Conservation (phyloP, 2,329 filamentous ascomycete species). For the Sporothrix curviconia region DNA sequence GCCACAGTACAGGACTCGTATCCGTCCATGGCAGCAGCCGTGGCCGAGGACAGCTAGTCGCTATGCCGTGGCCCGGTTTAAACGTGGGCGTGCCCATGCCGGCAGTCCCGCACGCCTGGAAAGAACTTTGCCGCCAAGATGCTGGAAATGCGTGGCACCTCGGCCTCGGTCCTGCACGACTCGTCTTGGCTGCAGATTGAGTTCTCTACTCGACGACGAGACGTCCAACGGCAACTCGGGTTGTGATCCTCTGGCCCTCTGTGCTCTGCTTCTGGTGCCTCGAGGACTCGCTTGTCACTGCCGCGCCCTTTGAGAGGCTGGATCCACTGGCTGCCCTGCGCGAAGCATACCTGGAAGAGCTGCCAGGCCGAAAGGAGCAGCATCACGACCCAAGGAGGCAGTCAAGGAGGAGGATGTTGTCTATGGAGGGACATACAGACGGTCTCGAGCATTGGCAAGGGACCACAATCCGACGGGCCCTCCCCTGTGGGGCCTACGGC, state of each 20-base stretch:
- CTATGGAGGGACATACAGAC: constrained; percentile 16
- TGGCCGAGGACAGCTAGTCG: background rate
- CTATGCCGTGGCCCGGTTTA: background rate
- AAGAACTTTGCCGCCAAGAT: constrained; percentile 42
- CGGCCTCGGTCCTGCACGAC: constrained; percentile 35
- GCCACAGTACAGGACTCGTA: constrained; percentile 34
- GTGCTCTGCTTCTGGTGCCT: constrained; percentile 45
- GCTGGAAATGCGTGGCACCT: constrained; percentile 44
- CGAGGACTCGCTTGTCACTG: constrained; percentile 5
- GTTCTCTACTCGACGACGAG: constrained; percentile 33
- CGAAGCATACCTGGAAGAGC: constrained; percentile 15
- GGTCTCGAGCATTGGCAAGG: constrained; percentile 8
- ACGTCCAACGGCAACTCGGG: constrained; percentile 37
- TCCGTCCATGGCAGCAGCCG: background rate
- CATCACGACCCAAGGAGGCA: background rate
- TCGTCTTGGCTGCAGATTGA: constrained; percentile 45
- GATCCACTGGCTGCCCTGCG: constrained; percentile 15
- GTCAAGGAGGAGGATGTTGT: constrained; percentile 5
- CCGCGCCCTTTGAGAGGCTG: constrained; percentile 14
- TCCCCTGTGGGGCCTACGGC: constrained; percentile 46
- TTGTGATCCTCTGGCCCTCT: constrained; percentile 47
- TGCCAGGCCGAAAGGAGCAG: constrained; percentile 11
- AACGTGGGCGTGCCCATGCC: constrained; percentile 6
- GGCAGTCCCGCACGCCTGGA: constrained; percentile 19
- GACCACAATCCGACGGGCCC: constrained; percentile 9